A percentile compares a stretch with the other conserved stretches of the same genome.
These are phyloP conservation scores for Ceratocystis huliohia DNA, from an alignment of 2,329 filamentous ascomycete species.

Conservation along the genomic window DNA sequence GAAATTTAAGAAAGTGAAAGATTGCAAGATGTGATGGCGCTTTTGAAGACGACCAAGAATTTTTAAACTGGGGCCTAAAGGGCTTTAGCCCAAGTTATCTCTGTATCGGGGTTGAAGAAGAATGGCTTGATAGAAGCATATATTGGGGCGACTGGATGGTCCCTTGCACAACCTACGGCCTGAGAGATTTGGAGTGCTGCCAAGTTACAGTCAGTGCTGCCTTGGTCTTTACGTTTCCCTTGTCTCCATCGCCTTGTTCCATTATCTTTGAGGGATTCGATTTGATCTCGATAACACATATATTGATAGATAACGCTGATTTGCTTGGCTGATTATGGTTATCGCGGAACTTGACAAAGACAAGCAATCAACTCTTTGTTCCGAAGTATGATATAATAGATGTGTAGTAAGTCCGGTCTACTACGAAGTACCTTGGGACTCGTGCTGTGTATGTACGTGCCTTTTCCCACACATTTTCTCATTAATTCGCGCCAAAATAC, in stretches of 20 bases:
- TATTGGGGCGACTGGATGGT: background rate
- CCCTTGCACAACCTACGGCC: background rate
- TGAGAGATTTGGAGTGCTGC: no score
- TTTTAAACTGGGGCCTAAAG: constrained; percentile 7
- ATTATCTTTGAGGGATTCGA: constrained; percentile 2
- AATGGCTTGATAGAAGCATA: background rate
- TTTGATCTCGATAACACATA: background rate
- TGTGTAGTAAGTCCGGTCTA: no score
- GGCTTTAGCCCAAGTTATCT: constrained; percentile 17
- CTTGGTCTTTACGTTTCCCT: background rate
- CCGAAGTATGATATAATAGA: no score
- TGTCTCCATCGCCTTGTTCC: background rate
- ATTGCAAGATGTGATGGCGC: background rate
- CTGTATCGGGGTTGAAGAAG: background rate
- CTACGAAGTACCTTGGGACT: no score
- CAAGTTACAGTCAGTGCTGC: no score
- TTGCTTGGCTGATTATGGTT: background rate
- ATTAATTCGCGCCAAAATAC: no score
- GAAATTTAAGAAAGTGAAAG: background rate
- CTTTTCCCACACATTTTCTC: no score
- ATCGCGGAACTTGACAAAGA: no score
- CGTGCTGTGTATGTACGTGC: no score
- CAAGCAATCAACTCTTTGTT: no score
- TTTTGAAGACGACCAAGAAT: constrained; percentile 14
- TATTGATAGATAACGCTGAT: background rate